Conservation (phyloP, 1,284 basidiomycete species). For the Ustilago cynodontis region DNA sequence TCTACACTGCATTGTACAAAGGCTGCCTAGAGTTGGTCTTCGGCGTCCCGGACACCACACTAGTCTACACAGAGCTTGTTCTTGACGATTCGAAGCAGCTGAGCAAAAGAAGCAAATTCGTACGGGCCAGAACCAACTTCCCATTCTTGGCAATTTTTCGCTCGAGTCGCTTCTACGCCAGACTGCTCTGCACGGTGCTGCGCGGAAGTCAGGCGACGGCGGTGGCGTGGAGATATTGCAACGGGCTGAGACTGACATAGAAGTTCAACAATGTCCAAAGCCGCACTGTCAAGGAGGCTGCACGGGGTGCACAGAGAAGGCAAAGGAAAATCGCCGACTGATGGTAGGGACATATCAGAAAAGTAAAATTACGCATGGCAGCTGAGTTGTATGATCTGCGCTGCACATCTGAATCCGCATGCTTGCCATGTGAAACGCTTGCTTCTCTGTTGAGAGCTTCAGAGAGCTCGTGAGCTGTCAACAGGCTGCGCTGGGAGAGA, state of each 20-base stretch:
- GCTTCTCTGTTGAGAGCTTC: background rate
- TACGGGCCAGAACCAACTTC: background rate
- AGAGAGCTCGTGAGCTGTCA: background rate
- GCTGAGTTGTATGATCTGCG: background rate
- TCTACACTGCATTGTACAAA: background rate
- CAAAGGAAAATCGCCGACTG: constrained; percentile 11
- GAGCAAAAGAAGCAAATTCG: background rate
- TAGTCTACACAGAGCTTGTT: too few species aligned
- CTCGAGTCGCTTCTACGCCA: background rate
- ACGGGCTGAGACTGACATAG: constrained; percentile 3
- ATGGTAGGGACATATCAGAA: constrained; percentile 21
- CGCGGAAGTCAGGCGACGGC: too few species aligned
- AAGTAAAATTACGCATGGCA: background rate
- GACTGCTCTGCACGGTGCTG: too few species aligned
- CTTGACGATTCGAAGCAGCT: too few species aligned
- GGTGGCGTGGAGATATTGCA: background rate
- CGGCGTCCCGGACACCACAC: too few species aligned
- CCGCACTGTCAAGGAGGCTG: background rate
- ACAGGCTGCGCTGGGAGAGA: background rate
- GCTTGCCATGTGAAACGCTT: background rate
- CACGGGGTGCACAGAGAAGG: background rate
- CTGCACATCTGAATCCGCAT: background rate
- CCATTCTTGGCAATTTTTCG: background rate
- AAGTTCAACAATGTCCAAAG: background rate
- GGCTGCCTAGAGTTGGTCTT: background rate